phyloP scores from a whole-genome alignment of 2,329 filamentous ascomycete genomes.

The Microdochium nivale region DNA sequence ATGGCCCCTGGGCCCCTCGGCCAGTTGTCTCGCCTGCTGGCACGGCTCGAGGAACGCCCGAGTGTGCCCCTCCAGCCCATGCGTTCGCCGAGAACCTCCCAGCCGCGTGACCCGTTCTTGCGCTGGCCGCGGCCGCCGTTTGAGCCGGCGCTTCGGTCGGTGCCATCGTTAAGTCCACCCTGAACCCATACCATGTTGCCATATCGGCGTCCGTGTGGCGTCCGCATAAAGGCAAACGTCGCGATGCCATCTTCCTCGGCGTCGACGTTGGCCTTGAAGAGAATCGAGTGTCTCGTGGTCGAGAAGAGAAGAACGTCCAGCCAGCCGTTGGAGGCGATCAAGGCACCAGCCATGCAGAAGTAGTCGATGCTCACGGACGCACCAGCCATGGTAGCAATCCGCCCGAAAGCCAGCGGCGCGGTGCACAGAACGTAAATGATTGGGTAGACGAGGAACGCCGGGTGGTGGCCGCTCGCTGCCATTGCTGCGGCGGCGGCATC shows the following conservation, averaged over 20 bases:
- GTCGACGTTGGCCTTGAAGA: constrained; percentile 28
- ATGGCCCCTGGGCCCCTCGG: constrained; percentile 3
- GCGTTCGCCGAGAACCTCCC: constrained; percentile 5
- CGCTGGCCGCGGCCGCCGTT: background rate
- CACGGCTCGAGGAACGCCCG: constrained; percentile 2
- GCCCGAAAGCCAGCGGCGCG: constrained; percentile 53
- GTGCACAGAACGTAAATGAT: constrained; percentile 63
- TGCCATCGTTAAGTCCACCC: constrained; percentile 8
- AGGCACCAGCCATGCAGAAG: constrained; percentile 49
- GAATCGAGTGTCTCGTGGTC: constrained; percentile 41
- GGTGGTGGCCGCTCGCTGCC: constrained; percentile 26
- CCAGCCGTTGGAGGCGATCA: constrained; percentile 49
- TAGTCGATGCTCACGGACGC: constrained; percentile 39
- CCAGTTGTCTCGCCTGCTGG: constrained; percentile 3
- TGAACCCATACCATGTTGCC: constrained; percentile 22
- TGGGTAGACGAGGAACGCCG: constrained; percentile 58
- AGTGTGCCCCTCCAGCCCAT: constrained; percentile 5
- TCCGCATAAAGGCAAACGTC: constrained; percentile 42
- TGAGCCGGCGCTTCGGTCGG: background rate
- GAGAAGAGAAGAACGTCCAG: constrained; percentile 46
- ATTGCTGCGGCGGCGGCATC: constrained; percentile 8
- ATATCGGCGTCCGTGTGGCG: constrained; percentile 15
- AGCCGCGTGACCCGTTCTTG: constrained; percentile 6
- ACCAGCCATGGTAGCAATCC: constrained; percentile 54
- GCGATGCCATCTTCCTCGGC: constrained; percentile 37